phyloP scores from a whole-genome alignment of 805 yeast species.

The Pichia rugopelliculosa region DNA sequence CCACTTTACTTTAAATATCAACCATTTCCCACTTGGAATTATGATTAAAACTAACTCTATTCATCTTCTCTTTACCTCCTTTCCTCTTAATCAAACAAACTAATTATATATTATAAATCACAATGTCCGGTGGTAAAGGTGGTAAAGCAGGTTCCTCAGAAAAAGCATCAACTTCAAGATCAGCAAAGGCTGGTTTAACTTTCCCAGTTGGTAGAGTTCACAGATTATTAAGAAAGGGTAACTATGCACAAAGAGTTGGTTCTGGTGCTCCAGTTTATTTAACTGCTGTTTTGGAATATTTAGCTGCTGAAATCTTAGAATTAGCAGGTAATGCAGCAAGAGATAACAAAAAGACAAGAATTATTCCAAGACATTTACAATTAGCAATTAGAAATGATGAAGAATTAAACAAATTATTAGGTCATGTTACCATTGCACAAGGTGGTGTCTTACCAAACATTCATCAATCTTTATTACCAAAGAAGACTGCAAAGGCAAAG shows the following conservation, averaged over 20 bases:
- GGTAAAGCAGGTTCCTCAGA: conserved; percentile 93
- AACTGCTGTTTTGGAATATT: conserved; percentile 93
- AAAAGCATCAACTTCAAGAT: conserved; percentile 95
- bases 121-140: conserved; percentile 68
- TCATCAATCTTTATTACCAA: conserved; percentile 80
- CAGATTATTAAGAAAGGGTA: conserved; percentile 92
- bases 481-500: conserved; percentile 46
- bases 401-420: conserved; percentile 89
- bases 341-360: conserved; percentile 98
- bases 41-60: too few relatives aligned
- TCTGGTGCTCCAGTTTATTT: conserved; percentile 98
- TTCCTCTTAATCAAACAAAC: conserved; percentile 1
- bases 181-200: conserved; percentile 96
- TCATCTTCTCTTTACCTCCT: neutral
- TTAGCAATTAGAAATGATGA: conserved; percentile 98
- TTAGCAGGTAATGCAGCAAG: conserved; percentile 98
- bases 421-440: conserved; percentile 93
- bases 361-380: conserved; percentile 97
- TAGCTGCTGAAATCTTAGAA: conserved; percentile 96
- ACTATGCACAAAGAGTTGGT: conserved; percentile 98
- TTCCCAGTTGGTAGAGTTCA: conserved; percentile 99
- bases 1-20: neutral
- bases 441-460: conserved; percentile 99
- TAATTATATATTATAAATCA: conserved; percentile 5
- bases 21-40: neutral